Percentiles rank a stretch among this genome's conserved stretches.
phyloP scores from a whole-genome alignment of 345 rosid genomes.

The Gossypium herbaceum region DNA sequence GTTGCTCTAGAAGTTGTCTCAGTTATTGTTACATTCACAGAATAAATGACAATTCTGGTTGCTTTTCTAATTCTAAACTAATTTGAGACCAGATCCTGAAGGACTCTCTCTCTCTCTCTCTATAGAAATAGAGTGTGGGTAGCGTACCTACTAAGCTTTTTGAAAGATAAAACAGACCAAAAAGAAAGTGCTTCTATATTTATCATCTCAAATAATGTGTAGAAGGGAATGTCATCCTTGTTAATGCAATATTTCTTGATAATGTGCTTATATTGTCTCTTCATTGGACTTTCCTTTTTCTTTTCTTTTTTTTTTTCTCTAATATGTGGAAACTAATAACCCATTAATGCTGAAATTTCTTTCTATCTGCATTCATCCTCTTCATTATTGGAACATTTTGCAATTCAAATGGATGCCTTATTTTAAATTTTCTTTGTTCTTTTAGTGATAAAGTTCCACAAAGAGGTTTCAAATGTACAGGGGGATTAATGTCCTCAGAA shows the following conservation, averaged over 20 bases:
- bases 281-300: background rate
- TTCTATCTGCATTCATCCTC: background rate
- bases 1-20: background rate
- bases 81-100: background rate
- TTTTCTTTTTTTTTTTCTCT: background rate
- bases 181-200: background rate
- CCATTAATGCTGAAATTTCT: background rate
- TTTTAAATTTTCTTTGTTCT: conserved; percentile 9
- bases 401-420: background rate
- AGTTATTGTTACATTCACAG: background rate
- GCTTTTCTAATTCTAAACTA: background rate
- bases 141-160: background rate
- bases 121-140: too few species aligned
- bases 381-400: background rate
- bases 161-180: background rate
- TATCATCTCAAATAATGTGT: background rate
- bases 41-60: background rate
- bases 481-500: conserved; percentile 75
- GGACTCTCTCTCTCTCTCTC: background rate
- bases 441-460: conserved; percentile 29
- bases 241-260: background rate
- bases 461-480: conserved; percentile 49
- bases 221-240: background rate
- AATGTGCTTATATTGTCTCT: background rate
- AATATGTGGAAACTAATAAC: background rate